phyloP scores from a whole-genome alignment of 108 stramenopile species.

The Pseudonitzschia delicatissima region DNA sequence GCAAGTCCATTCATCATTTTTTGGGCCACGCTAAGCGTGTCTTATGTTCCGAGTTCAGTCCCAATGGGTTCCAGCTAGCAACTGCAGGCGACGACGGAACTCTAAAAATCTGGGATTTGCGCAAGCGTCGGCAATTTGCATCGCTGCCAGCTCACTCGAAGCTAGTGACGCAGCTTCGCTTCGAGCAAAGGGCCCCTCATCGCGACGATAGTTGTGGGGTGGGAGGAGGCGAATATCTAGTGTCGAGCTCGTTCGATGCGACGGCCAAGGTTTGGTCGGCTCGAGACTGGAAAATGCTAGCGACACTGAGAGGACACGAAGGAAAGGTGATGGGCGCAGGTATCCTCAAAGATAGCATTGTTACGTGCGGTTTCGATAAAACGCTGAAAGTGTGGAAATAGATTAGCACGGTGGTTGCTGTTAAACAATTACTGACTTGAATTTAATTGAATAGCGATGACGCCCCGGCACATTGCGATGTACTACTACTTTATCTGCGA shows the following conservation, averaged over 20 bases:
- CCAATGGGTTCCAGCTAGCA: slow-evolving; percentile 93
- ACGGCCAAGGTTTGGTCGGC: slow-evolving; percentile 89
- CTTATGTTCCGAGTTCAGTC: slow-evolving; percentile 74
- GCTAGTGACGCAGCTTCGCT: slow-evolving; percentile 87
- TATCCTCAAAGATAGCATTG: slow-evolving; percentile 52
- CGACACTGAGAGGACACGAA: slow-evolving; percentile 90
- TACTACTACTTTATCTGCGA: too few relatives aligned
- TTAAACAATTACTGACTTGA: too few relatives aligned
- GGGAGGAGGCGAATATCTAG: slow-evolving; percentile 78
- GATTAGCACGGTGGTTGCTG: too few relatives aligned
- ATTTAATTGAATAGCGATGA: too few relatives aligned
- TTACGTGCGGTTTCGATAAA: slow-evolving; percentile 88
- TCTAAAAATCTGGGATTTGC: slow-evolving; percentile 93
- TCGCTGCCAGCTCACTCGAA: slow-evolving; percentile 93
- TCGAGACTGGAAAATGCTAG: slow-evolving; percentile 82
- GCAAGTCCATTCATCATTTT: slow-evolving; percentile 82
- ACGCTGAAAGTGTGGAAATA: slow-evolving; percentile 85
- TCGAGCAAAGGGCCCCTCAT: slow-evolving; percentile 34
- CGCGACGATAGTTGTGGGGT: slow-evolving; percentile 14
- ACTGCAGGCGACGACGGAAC: slow-evolving; percentile 95
- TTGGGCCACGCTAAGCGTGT: slow-evolving; percentile 88
- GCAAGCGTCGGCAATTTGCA: slow-evolving; percentile 70
- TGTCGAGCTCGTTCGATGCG: slow-evolving; percentile 92
- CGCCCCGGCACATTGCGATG: too few relatives aligned
- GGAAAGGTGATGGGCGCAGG: slow-evolving; percentile 93